Conservation (phyloP, 805 yeast species). For the Suhomyces xylopsoci region DNA sequence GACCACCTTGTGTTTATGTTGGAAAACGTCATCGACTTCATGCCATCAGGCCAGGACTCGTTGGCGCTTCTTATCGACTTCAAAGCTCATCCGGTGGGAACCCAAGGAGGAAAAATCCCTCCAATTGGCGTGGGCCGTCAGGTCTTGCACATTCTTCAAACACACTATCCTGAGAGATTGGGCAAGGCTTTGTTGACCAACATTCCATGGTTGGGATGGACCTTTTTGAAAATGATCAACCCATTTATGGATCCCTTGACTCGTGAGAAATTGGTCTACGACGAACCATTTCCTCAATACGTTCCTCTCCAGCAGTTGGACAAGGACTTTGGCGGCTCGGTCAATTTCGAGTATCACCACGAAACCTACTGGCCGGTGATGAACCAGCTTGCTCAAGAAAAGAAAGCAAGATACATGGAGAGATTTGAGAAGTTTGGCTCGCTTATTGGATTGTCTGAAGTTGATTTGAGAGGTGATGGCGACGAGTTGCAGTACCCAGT, state of each 20-base stretch:
- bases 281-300: constrained; percentile 80
- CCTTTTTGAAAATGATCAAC: constrained; percentile 83
- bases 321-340: constrained; percentile 77
- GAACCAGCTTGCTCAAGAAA: constrained; percentile 55
- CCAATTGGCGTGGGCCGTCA: constrained; percentile 61
- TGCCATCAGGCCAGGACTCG: constrained; percentile 60
- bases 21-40: constrained; percentile 48
- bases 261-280: constrained; percentile 87
- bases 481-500: constrained; percentile 29
- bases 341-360: constrained; percentile 82
- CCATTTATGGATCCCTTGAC: constrained; percentile 97
- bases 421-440: constrained; percentile 73
- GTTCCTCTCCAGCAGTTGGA: constrained; percentile 83
- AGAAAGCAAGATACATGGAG: constrained; percentile 59
- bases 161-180: constrained; percentile 95
- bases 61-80: constrained; percentile 55
- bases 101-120: constrained; percentile 43
- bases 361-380: constrained; percentile 74
- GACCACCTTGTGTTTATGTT: constrained; percentile 57
- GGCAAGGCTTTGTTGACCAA: constrained; percentile 91
- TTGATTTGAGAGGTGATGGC: constrained; percentile 58
- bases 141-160: constrained; percentile 88
- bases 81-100: constrained; percentile 56
- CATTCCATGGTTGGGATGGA: constrained; percentile 92
- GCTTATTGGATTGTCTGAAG: constrained; percentile 75